Conservation (phyloP, 768 basidiomycete genomes). For the Mycena olivaceomarginata region DNA sequence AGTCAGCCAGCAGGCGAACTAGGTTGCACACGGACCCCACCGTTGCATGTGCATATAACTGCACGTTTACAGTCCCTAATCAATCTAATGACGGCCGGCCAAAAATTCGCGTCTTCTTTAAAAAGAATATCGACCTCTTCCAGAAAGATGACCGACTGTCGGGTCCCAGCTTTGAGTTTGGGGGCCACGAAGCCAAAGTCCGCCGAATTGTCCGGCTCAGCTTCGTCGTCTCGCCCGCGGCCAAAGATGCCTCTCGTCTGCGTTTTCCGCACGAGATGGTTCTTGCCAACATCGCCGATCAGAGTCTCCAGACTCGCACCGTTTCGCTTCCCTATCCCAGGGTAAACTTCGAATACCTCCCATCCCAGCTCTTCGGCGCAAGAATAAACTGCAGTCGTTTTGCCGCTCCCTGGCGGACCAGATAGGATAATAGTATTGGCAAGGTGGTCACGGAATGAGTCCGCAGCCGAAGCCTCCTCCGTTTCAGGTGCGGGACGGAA, state of each 20-base stretch:
- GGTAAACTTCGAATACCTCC: slow-evolving; percentile 98
- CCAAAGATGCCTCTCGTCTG: slow-evolving; percentile 31
- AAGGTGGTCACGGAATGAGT: slow-evolving; percentile 68
- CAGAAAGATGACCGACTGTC: slow-evolving; percentile 92
- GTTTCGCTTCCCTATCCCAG: slow-evolving; percentile 94
- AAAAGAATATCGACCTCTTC: slow-evolving; percentile 98
- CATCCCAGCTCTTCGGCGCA: slow-evolving; percentile 96
- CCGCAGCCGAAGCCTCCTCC: slow-evolving; percentile 50
- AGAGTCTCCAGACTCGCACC: slow-evolving; percentile 86
- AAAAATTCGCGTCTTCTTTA: slow-evolving; percentile 90
- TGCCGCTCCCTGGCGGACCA: slow-evolving; percentile 92
- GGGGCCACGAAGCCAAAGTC: slow-evolving; percentile 51
- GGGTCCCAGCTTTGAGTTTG: slow-evolving; percentile 52
- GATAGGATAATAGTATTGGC: slow-evolving; percentile 91
- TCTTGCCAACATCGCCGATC: slow-evolving; percentile 95
- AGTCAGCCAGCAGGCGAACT: background rate
- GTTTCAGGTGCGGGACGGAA: slow-evolving; percentile 62
- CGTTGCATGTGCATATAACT: slow-evolving; percentile 96
- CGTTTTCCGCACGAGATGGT: slow-evolving; percentile 82
- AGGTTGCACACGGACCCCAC: slow-evolving; percentile 64
- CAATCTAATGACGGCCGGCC: slow-evolving; percentile 87
- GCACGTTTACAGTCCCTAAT: slow-evolving; percentile 91
- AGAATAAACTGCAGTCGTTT: slow-evolving; percentile 95
- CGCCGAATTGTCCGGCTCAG: slow-evolving; percentile 31
- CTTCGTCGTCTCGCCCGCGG: slow-evolving; percentile 35